Evolutionary conservation across 202 grass and related monocot species (phyloP), one percentile per base, ranked within the genome.

Genomic region (Saccharum hybrid): DNA sequence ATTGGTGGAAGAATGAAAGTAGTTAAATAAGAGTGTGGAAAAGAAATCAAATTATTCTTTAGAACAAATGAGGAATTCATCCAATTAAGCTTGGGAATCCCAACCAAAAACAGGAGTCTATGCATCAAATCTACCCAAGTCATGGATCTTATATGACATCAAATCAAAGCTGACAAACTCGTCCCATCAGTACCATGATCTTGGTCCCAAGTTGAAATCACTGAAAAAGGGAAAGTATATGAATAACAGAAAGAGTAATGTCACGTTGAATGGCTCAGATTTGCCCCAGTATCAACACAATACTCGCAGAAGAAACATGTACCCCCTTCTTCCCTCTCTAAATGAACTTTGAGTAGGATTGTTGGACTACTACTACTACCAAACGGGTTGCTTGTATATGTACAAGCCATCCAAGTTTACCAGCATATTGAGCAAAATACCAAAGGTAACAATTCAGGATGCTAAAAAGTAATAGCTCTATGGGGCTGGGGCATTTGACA

Each of bases 401-500:
- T 38, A 38, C 37, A 38, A 38, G 37, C 37, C 37, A 38, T 38
- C 37, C 37, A 38, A 72, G 67, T 72, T 85, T 72, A 64, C 33
- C 83, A 63, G 42, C 9, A 71, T 38, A 63, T 8, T 30, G 66
- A 13, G 52, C 31, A 5, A 7, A 41, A 68, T 69, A 28, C 19
- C n/a, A n/a, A 28, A 71, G 8, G 9, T 49, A 40, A 31, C 30
- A 31, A 54, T 73, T 72, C 75, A 65, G 22, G 2, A 64, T 30
- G 60, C 46, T 64, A 79, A 39, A 45, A 14, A 3, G 42, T 8
- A 68, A 79, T 16, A 4, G 63, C 5, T 14, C n/a, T n/a, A 26
- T 51, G 57, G 54, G 7, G n/a, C n/a, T 60, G 57, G 81, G 31
- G 69, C 45, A 68, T 67, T 68, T 1, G 33, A 76, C 82, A 68